Base-by-base conservation (phyloP, 768 basidiomycete genomes). In the Trametes cubensis region DNA sequence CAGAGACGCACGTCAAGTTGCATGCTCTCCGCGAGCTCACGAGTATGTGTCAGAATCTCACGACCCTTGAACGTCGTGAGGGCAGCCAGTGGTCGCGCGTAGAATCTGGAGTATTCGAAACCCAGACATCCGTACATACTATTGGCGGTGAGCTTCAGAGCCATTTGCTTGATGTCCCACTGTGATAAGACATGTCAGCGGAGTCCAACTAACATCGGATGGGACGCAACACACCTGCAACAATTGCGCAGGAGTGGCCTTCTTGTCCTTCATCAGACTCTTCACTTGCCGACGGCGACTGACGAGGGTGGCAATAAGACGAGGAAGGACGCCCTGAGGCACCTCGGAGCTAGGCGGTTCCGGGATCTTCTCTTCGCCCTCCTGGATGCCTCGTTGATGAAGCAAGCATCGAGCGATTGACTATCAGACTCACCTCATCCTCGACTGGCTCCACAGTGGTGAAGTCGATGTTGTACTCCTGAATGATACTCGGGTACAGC, bases 111-210 rank as follows among this genome's bases (percentile, higher is more conserved):
- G 68, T 94, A 91, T 71, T 95, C 94, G 72, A 98, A 98, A 50
- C 97, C 97, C 21, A 99, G 87, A 80, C 97, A 99, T 18, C 97
- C 97, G 74, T 99, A 99, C 97, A 98, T 99, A 81, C 93, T 95
- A 78, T 99, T 98, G 51, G 97, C 97, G 4, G 97, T 99, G 38
- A 98, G 86, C 77, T 98, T 98, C 52, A 98, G 80, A 0, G 97
- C 97, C 74, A 92, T 88, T 68, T 99, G 97, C 72, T 94, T 95
- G 78, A 98, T 97, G 69, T 99, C 95, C 70, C 89, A 98, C 92
- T 98, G 69, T 1, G 59, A 26, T 41, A 38, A 18, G 21, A 23
- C 11, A 23, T 17, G 14, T 49, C 14, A 49, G 26, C 34, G 11
- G 14, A 28, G 26, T 49, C 10, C 25, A 6, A 30, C 0, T 14